Evolutionary conservation across 805 yeast species (phyloP).

Genomic region (Barnettozyma vustinii): DNA sequence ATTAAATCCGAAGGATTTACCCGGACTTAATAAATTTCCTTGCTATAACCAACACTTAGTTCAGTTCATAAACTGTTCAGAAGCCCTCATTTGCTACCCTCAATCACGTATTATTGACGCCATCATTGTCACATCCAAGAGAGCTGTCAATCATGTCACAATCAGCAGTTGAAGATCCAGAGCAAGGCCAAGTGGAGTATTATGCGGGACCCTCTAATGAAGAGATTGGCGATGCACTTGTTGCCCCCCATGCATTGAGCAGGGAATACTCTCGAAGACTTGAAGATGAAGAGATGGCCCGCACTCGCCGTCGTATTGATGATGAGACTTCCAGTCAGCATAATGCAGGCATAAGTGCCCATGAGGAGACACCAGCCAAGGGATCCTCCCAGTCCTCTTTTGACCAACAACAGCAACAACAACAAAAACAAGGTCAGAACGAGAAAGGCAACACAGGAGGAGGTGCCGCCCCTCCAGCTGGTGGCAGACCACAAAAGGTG

Average conservation of each 20-base stretch:
- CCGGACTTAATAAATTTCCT: too few species aligned
- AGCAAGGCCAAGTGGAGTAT: background rate
- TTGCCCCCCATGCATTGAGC: background rate
- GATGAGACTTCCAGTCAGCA: background rate
- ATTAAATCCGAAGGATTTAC: too few species aligned
- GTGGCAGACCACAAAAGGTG: slow-evolving; percentile 13
- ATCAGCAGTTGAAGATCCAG: background rate
- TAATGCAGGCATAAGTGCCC: background rate
- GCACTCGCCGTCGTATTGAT: background rate
- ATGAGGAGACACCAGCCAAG: background rate
- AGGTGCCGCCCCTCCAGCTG: background rate
- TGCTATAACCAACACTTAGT: too few species aligned
- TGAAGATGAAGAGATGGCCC: slow-evolving; percentile 1
- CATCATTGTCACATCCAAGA: too few species aligned
- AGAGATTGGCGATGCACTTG: slow-evolving; percentile 7
- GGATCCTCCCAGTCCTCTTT: background rate
- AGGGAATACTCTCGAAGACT: slow-evolving; percentile 1
- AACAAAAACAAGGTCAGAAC: background rate
- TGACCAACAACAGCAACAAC: background rate
- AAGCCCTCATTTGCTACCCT: too few species aligned
- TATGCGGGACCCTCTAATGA: slow-evolving; percentile 5
- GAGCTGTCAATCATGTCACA: background rate
- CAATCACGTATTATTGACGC: too few species aligned
- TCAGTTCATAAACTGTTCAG: too few species aligned
- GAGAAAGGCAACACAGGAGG: background rate